Conservation (phyloP, 495 filamentous ascomycete species). For the Xylaria acuta region DNA sequence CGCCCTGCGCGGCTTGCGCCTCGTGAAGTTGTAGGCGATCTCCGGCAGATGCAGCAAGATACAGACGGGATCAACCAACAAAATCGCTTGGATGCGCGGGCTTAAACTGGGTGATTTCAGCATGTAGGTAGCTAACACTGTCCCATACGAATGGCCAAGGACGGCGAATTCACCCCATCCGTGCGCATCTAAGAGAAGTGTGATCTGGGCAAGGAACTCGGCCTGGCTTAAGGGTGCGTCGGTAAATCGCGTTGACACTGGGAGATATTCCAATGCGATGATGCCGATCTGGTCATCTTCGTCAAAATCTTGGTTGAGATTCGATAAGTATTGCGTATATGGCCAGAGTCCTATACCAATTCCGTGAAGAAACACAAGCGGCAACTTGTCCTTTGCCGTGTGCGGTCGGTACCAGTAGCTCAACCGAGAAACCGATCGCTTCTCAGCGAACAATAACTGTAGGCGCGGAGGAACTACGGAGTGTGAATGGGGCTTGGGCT, state of each 20-base stretch:
- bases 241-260: constrained; percentile 67
- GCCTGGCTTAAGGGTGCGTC: constrained; percentile 49
- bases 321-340: constrained; percentile 62
- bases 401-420: constrained; percentile 72
- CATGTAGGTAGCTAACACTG: constrained; percentile 67
- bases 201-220: constrained; percentile 59
- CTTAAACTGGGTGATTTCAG: constrained; percentile 52
- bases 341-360: constrained; percentile 72
- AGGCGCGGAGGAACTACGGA: constrained; percentile 64
- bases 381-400: constrained; percentile 57
- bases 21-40: constrained; percentile 74
- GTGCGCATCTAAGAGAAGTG: constrained; percentile 59
- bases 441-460: constrained; percentile 47
- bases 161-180: constrained; percentile 59
- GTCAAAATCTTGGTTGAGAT: constrained; percentile 47
- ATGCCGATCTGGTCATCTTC: constrained; percentile 62
- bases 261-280: constrained; percentile 69
- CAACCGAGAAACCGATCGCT: constrained; percentile 54
- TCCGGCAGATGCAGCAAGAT: constrained; percentile 70
- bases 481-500: constrained; percentile 47
- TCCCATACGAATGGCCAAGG: constrained; percentile 68
- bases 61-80: constrained; percentile 71
- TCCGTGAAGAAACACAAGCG: constrained; percentile 72
- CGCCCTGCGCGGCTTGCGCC: constrained; percentile 57
- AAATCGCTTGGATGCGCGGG: constrained; percentile 50